Evolutionary conservation across 176 grass and related monocot species (phyloP).

Genomic region (Canna indica): DNA sequence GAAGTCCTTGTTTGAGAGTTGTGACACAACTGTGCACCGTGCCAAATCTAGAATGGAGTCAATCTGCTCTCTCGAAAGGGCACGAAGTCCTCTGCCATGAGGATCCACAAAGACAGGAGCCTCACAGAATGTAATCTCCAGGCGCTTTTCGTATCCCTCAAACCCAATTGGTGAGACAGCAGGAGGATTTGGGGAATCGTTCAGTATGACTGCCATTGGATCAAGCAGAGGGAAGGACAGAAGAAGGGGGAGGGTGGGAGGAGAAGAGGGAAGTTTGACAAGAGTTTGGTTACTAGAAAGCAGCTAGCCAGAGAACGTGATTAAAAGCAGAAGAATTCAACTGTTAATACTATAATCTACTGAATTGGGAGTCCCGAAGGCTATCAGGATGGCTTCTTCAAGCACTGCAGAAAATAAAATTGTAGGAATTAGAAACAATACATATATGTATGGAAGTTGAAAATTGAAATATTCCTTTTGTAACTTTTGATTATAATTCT

Average conservation of each 20-base stretch:
- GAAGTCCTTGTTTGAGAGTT: constrained; percentile 35
- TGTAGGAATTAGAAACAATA: constrained; percentile 16
- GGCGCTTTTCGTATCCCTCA: constrained; percentile 64
- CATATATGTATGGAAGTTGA: not conserved
- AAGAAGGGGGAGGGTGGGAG: not conserved
- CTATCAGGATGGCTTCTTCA: constrained; percentile 59
- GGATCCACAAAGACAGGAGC: constrained; percentile 44
- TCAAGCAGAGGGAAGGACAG: not conserved
- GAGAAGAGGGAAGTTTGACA: not conserved
- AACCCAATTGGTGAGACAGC: constrained; percentile 39
- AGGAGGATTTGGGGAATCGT: not conserved
- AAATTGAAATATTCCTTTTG: not conserved
- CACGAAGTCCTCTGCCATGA: constrained; percentile 34
- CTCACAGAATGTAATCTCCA: constrained; percentile 52
- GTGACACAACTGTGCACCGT: constrained; percentile 41
- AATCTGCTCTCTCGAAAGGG: constrained; percentile 36
- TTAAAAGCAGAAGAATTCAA: constrained; percentile 7
- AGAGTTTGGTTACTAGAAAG: constrained; percentile 24
- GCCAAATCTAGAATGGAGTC: constrained; percentile 49
- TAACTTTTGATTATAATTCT: not conserved
- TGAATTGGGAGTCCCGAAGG: not conserved
- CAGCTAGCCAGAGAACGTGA: constrained; percentile 38
- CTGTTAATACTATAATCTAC: constrained; percentile 19
- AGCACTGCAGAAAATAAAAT: constrained; percentile 36
- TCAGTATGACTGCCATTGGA: constrained; percentile 33